Base-by-base conservation (phyloP, 1,139 yeast genomes). In the Blastobotrys capitulatus region DNA sequence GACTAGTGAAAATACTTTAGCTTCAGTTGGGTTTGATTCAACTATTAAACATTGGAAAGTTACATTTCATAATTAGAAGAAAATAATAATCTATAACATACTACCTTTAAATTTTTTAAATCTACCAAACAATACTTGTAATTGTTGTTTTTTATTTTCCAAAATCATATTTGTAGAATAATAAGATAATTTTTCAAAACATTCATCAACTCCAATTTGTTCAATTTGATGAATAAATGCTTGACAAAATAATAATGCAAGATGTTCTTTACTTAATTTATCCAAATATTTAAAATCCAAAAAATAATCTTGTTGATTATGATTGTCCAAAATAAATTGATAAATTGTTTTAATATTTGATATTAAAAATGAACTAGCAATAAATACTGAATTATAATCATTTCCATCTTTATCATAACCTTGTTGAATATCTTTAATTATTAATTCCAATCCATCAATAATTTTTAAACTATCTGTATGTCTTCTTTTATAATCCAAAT, bases 1-100 rank as follows among this genome's bases (percentile, higher is more conserved):
- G 97, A 52, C 73, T 34, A 68, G 65, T 16, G 73, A 67, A 7
- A 64, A 67, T 38, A 69, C 71, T 18, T 66, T 90, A 44, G 79
- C 80, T 6, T 80, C 85, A 52, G 82, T 80, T 19, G 98, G 99
- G 29, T 72, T 82, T 16, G 99, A 92, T 64, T 89, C 94, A 1
- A 76, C 84, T 42, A 73, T 90, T 50, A 90, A 86, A 69, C 69
- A 74, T 35, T 94, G 97, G 97, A 45, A 55, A 20, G 65, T 68
- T 16, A 49, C 51, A 26, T 59, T 63, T 38, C 39, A 20, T 12
- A 7, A 38, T 12, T 44, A 38, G 12, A 29, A 18, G 40, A 18
- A n/a, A 37, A 29, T 12, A 29, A 29, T 5, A 4, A 29, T 12
- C 32, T 29, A 29, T 12, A 29, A 13, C 32, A 29, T 12, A 12